Evolutionary conservation across 805 yeast species (phyloP).

Genomic region (Candida caryicola): DNA sequence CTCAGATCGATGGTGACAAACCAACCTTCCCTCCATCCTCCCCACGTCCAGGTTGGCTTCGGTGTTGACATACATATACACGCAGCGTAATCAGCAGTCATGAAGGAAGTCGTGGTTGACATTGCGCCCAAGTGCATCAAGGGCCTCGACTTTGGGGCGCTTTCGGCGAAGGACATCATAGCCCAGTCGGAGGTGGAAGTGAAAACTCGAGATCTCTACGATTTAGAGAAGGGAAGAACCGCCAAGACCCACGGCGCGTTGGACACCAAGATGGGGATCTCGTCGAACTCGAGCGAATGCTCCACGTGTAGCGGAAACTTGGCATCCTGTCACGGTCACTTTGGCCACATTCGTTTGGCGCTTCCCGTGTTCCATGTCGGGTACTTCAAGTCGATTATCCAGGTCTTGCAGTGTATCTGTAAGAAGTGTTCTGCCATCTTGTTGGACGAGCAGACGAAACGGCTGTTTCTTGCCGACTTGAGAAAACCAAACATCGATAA

Average conservation of each 20-base stretch:
- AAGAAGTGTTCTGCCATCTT: conserved; percentile 80
- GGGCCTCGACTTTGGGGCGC: conserved; percentile 88
- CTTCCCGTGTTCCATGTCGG: conserved; percentile 98
- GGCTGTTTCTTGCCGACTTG: conserved; percentile 70
- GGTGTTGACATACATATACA: too few relatives aligned
- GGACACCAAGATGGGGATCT: conserved; percentile 91
- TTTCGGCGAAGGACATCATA: conserved; percentile 86
- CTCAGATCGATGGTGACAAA: conserved; percentile 1
- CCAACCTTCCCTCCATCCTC: neutral
- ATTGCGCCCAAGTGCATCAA: conserved; percentile 86
- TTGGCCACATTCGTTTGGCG: conserved; percentile 91
- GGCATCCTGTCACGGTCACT: conserved; percentile 97
- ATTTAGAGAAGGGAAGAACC: conserved; percentile 82
- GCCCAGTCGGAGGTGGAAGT: conserved; percentile 95
- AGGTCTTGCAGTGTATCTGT: conserved; percentile 86
- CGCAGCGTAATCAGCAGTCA: conserved; percentile 8
- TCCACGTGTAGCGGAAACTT: conserved; percentile 86
- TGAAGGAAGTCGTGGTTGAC: conserved; percentile 61
- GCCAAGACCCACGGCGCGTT: conserved; percentile 85
- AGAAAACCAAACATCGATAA: conserved; percentile 88
- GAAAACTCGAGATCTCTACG: conserved; percentile 85
- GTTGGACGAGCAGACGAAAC: conserved; percentile 67
- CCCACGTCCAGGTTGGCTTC: too few relatives aligned
- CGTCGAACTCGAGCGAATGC: conserved; percentile 83
- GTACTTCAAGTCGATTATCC: conserved; percentile 86